Evolutionary conservation across 495 filamentous ascomycete species (phyloP).

Genomic region (Penicillium taxi): DNA sequence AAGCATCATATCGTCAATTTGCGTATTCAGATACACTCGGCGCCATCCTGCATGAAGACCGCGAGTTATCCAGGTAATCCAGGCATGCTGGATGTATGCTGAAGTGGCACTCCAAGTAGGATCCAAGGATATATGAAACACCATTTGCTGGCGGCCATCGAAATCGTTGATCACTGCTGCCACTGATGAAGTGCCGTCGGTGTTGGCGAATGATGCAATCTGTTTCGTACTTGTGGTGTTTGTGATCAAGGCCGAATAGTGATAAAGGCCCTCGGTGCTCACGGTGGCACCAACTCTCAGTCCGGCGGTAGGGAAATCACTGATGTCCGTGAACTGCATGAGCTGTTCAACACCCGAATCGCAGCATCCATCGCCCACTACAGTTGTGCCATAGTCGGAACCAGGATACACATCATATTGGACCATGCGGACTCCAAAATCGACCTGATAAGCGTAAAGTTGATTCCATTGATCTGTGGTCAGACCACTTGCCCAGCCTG

Average conservation of each 20-base stretch:
- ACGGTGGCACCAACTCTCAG: constrained; percentile 43
- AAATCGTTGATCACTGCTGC: constrained; percentile 57
- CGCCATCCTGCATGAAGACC: constrained; percentile 50
- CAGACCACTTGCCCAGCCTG: constrained; percentile 45
- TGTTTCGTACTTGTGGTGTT: constrained; percentile 45
- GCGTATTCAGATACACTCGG: constrained; percentile 49
- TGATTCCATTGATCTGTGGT: constrained; percentile 49
- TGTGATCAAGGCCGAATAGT: constrained; percentile 50
- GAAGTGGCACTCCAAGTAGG: constrained; percentile 49
- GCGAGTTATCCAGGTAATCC: constrained; percentile 54
- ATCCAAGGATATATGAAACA: constrained; percentile 49
- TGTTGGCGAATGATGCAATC: constrained; percentile 45
- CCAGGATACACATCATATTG: constrained; percentile 51
- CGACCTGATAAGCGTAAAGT: constrained; percentile 50
- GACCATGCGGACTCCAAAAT: constrained; percentile 54
- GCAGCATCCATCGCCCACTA: constrained; percentile 39
- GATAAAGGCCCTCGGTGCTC: constrained; percentile 47
- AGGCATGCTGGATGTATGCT: constrained; percentile 54
- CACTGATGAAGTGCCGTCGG: constrained; percentile 22
- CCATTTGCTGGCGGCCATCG: constrained; percentile 52
- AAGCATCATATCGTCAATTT: constrained; percentile 59
- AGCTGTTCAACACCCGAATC: constrained; percentile 43
- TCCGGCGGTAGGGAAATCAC: constrained; percentile 44
- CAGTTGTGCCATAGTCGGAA: constrained; percentile 40
- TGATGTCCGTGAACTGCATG: constrained; percentile 40